phyloP scores from a whole-genome alignment of 2,329 filamentous ascomycete species.

The Aspergillus glaucus region DNA sequence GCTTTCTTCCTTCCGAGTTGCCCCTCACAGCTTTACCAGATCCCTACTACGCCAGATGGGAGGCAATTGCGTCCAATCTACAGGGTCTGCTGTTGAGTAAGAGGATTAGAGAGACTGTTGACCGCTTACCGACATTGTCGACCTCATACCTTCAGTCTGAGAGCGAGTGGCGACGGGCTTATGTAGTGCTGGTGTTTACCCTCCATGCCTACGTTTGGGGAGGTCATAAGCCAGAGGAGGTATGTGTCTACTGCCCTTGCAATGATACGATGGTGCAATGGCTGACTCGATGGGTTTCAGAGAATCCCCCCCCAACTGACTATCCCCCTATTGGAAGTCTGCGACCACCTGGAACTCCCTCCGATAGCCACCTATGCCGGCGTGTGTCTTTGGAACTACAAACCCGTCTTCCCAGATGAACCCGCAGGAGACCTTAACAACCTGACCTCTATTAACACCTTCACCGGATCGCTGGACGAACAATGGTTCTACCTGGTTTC shows the following conservation, averaged over 20 bases:
- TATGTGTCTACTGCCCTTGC: slow-evolving; percentile 27
- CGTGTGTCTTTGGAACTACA: slow-evolving; percentile 94
- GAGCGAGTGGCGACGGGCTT: slow-evolving; percentile 85
- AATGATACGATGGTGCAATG: slow-evolving; percentile 1
- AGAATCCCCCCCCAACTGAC: slow-evolving; percentile 73
- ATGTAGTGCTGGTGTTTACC: slow-evolving; percentile 70
- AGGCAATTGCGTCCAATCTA: slow-evolving; percentile 75
- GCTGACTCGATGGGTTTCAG: slow-evolving; percentile 23
- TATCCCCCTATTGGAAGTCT: slow-evolving; percentile 72
- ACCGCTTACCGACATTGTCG: slow-evolving; percentile 74
- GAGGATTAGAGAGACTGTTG: slow-evolving; percentile 71
- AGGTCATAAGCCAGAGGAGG: slow-evolving; percentile 66
- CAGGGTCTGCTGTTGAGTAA: slow-evolving; percentile 81
- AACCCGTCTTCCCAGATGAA: slow-evolving; percentile 79
- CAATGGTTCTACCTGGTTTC: slow-evolving; percentile 98
- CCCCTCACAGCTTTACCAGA: slow-evolving; percentile 78
- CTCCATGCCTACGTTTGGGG: slow-evolving; percentile 89
- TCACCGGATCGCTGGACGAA: slow-evolving; percentile 91
- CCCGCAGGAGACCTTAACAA: slow-evolving; percentile 79
- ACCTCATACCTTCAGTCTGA: slow-evolving; percentile 75
- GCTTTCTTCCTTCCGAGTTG: slow-evolving; percentile 77
- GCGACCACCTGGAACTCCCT: slow-evolving; percentile 72
- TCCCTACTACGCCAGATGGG: slow-evolving; percentile 93
- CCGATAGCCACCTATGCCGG: slow-evolving; percentile 92
- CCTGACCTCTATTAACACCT: slow-evolving; percentile 77